Evolutionary conservation across 306 rosid genomes (phyloP).

Genomic region (Rosa rugosa): DNA sequence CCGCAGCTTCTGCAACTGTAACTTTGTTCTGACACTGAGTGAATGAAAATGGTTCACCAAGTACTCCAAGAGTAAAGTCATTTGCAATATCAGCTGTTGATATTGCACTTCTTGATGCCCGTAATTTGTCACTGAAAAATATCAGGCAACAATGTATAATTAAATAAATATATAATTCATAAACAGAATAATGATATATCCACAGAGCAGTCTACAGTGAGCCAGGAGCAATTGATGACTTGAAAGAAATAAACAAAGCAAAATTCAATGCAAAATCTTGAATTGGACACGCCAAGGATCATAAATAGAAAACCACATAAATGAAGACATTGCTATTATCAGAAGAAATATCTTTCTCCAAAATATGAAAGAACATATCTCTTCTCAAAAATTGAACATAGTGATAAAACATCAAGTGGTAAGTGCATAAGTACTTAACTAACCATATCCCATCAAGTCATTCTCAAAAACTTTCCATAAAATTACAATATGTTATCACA

Average conservation of each 20-base stretch:
- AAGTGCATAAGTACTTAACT: neutral
- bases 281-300: neutral
- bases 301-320: neutral
- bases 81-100: constrained; percentile 74
- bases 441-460: neutral
- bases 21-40: constrained; percentile 79
- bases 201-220: neutral
- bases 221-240: neutral
- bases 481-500: neutral
- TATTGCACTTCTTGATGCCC: constrained; percentile 79
- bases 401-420: neutral
- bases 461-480: neutral
- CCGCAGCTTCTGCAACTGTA: constrained; percentile 75
- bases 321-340: neutral
- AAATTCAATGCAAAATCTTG: neutral
- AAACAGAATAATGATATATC: neutral
- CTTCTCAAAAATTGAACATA: neutral
- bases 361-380: neutral
- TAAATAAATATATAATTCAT: neutral
- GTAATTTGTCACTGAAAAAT: constrained; percentile 68
- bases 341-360: neutral
- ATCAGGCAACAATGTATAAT: neutral
- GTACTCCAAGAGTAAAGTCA: constrained; percentile 74
- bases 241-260: neutral
- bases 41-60: constrained; percentile 70